A percentile compares a stretch with the other conserved stretches of the same genome.
Conservation (phyloP, 2,329 filamentous ascomycete species). For the Nigrograna mackinnonii region DNA sequence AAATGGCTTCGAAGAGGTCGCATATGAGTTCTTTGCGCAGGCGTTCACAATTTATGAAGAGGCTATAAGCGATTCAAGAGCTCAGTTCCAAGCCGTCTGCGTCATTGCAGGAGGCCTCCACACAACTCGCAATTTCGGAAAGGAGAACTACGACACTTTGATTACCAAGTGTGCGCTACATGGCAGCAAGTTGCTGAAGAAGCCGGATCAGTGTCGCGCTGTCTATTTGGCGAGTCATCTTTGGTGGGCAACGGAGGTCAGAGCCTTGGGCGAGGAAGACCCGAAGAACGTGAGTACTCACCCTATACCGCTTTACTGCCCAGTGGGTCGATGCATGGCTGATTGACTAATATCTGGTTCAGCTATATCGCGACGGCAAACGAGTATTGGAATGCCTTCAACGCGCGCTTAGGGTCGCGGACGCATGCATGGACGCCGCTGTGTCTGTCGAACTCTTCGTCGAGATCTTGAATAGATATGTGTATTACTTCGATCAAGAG, state of each 20-base stretch:
- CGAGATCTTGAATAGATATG: slow-evolving; percentile 96
- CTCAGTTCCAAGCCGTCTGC: slow-evolving; percentile 97
- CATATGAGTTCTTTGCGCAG: slow-evolving; percentile 98
- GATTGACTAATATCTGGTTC: slow-evolving; percentile 11
- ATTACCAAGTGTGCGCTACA: slow-evolving; percentile 98
- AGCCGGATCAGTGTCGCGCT: slow-evolving; percentile 95
- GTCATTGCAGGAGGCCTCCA: slow-evolving; percentile 89
- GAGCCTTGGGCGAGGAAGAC: slow-evolving; percentile 77
- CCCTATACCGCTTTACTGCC: not conserved
- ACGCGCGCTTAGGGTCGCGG: slow-evolving; percentile 90
- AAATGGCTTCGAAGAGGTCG: slow-evolving; percentile 89
- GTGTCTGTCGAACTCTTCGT: slow-evolving; percentile 98
- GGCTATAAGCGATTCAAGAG: slow-evolving; percentile 90
- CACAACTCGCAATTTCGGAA: slow-evolving; percentile 85
- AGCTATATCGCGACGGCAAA: slow-evolving; percentile 95
- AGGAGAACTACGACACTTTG: slow-evolving; percentile 97
- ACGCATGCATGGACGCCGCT: slow-evolving; percentile 98
- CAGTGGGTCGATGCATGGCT: not conserved
- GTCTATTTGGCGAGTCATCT: slow-evolving; percentile 96
- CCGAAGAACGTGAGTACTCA: slow-evolving; percentile 68
- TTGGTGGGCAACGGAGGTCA: slow-evolving; percentile 94
- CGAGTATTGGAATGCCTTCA: slow-evolving; percentile 95
- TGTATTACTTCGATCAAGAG: slow-evolving; percentile 99
- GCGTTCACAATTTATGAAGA: slow-evolving; percentile 99
- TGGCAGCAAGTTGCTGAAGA: slow-evolving; percentile 94